Conservation (phyloP, 805 yeast genomes). For the Nematodospora valgi region DNA sequence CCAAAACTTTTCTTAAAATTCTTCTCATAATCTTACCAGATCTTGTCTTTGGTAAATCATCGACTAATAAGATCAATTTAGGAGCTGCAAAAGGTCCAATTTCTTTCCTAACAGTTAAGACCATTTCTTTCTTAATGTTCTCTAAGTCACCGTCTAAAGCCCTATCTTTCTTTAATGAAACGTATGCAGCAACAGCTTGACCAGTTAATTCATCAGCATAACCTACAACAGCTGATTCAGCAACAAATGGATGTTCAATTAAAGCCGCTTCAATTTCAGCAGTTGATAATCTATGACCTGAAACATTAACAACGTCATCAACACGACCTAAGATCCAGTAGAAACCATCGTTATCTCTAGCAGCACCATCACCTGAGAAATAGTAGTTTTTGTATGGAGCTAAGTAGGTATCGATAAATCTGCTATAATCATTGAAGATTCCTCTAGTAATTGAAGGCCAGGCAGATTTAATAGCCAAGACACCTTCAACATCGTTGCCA, state of each 20-base stretch:
- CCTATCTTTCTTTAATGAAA: conserved; percentile 63
- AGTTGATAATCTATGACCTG: conserved; percentile 97
- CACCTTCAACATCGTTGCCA: conserved; percentile 95
- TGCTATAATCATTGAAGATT: conserved; percentile 81
- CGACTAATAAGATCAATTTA: conserved; percentile 75
- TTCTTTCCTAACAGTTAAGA: conserved; percentile 85
- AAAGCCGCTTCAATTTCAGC: conserved; percentile 96
- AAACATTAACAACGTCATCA: conserved; percentile 96
- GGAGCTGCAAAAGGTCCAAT: conserved; percentile 98
- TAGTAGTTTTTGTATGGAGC: conserved; percentile 90
- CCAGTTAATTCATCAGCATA: conserved; percentile 94
- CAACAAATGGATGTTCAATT: conserved; percentile 72
- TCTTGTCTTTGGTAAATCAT: conserved; percentile 96
- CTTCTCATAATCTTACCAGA: conserved; percentile 99
- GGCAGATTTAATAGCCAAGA: conserved; percentile 79
- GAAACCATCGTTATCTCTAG: conserved; percentile 93
- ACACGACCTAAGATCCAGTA: conserved; percentile 98
- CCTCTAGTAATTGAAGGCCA: conserved; percentile 99
- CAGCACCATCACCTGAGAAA: conserved; percentile 99
- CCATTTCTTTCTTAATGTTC: conserved; percentile 66
- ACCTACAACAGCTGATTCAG: conserved; percentile 97
- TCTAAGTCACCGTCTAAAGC: conserved; percentile 44
- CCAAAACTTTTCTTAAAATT: conserved; percentile 86
- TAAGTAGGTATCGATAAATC: conserved; percentile 88
- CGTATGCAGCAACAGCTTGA: conserved; percentile 95